Evolutionary conservation across 2,329 filamentous ascomycete species (phyloP), one percentile per base, ranked within the genome.

Genomic region (Aaosphaeria arxii): DNA sequence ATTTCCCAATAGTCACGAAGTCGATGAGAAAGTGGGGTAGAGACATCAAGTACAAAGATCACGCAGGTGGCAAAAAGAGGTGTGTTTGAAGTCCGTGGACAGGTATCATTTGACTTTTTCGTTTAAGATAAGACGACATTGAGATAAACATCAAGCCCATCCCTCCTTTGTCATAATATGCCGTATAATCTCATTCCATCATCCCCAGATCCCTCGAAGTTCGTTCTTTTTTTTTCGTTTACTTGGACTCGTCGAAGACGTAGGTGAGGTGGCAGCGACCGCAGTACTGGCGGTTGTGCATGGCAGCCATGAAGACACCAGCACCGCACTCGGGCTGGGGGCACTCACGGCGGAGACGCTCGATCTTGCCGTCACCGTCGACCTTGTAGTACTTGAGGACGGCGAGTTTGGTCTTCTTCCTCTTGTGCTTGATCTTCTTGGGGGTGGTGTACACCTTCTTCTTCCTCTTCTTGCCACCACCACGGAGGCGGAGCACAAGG

Each of bases 371-470:
- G 72, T 99, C 94, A 70, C 89, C 90, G 78, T 97, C 94, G 70
- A 99, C 94, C 89, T 99, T 99, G 89, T 99, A 99, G 89, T 99
- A 99, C 88, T 99, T 99, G 78, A 99, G 91, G 68, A 99, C 92
- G 72, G 94, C 94, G 77, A 99, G 83, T 88, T 99, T 99, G 86
- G 89, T 96, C 92, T 99, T 99, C 91, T 97, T 99, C 84, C 91
- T 88, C 91, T 99, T 99, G 88, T 99, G 94, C 94, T 99, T 99
- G 88, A 99, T 99, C 91, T 99, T 99, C 91, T 99, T 99, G 77
- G 94, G 94, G 72, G 94, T 99, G 76, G 90, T 97, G 89, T 99
- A 99, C 68, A 99, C 94, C 91, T 99, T 99, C 90, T 99, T 99
- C 80, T 95, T 87, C 89, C 97, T 96, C 91, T 99, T 99, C 71